Evolutionary conservation across 371 early-diverging fungal species (phyloP), one percentile per base, ranked within the genome.

Genomic region (Gilbertella persicaria): DNA sequence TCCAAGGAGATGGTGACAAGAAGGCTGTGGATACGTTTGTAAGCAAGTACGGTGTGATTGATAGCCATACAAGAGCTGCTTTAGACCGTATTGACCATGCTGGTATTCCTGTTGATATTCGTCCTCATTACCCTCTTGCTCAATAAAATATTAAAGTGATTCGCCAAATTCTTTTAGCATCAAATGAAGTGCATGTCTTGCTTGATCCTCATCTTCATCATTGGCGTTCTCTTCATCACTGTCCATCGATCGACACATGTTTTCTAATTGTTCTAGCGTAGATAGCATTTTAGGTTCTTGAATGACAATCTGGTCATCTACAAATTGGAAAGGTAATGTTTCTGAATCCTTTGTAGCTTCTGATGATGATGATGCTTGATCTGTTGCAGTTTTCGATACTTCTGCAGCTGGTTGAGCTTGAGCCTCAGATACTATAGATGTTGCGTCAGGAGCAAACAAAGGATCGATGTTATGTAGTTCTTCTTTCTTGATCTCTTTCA

Each of bases 1-100:
- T 91, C 29, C 91, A 92, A 74, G 92, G 90, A 4, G 79, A 91
- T 64, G 92, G 92, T 33, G 82, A 85, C 65, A 90, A 90, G 65
- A 45, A 69, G 14, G 69, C 74, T 6, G 91, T 88, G 4, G 72
- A 69, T 38, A 78, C 43, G 13, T 91, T 92, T 66, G 75, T 78
- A 10, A 64, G 68, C 8, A 74, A 73, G 44, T 90, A 90, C 45
- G 90, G 86, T 17, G 58, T 64, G 0, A 62, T 87, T 39, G 57
- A 73, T 16, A 58, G 68, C 0, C 56, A 71, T 8, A 86, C 86
- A 25, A 67, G 75, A 47, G 37, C 56, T 16, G 83, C 88, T 3
- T 55, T 92, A 59, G 73, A 71, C 5, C 72, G 58, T 19, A 76
- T 92, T 53, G 80, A 79, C 51, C 36, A 55, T 45, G 75, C 71